Conservation (phyloP, 352 stramenopile genomes). For the Pythium biforme region DNA sequence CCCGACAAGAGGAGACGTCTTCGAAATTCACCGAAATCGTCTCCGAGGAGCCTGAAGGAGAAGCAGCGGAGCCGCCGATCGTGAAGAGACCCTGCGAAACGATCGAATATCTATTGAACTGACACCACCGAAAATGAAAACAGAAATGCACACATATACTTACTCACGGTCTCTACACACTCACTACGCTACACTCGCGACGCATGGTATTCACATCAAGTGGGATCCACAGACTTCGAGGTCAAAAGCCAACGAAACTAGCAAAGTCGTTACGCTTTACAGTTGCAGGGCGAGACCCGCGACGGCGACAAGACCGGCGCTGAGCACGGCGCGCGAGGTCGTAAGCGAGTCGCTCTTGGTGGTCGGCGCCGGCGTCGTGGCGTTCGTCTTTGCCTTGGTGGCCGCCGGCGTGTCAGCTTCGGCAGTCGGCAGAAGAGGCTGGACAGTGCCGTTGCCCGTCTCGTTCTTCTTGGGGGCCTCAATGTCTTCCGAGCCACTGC, state of each 20-base stretch:
- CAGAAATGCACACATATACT: not conserved
- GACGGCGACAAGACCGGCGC: slow-evolving; percentile 13
- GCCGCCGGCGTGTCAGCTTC: slow-evolving; percentile 11
- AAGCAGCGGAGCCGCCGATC: not conserved
- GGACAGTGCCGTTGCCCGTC: slow-evolving; percentile 21
- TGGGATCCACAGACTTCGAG: not conserved
- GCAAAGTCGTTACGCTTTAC: not conserved
- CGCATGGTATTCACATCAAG: not conserved
- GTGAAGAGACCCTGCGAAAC: not conserved
- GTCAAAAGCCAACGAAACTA: not conserved
- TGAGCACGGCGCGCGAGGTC: slow-evolving; percentile 16
- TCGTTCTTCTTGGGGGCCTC: slow-evolving; percentile 31
- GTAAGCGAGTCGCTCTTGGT: slow-evolving; percentile 4
- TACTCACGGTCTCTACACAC: too few relatives aligned
- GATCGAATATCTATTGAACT: slow-evolving; percentile 23
- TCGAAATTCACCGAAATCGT: not conserved
- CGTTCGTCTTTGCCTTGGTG: slow-evolving; percentile 5
- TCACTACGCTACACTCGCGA: not conserved
- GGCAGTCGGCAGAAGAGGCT: slow-evolving; percentile 13
- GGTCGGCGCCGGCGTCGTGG: not conserved
- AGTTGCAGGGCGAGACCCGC: slow-evolving; percentile 12
- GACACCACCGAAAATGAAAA: not conserved
- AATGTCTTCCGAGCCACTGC: slow-evolving; percentile 27
- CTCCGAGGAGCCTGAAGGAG: slow-evolving; percentile 7
- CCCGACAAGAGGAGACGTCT: not conserved